Conservation (phyloP, 2,329 filamentous ascomycete species). For the Fusarium napiforme region DNA sequence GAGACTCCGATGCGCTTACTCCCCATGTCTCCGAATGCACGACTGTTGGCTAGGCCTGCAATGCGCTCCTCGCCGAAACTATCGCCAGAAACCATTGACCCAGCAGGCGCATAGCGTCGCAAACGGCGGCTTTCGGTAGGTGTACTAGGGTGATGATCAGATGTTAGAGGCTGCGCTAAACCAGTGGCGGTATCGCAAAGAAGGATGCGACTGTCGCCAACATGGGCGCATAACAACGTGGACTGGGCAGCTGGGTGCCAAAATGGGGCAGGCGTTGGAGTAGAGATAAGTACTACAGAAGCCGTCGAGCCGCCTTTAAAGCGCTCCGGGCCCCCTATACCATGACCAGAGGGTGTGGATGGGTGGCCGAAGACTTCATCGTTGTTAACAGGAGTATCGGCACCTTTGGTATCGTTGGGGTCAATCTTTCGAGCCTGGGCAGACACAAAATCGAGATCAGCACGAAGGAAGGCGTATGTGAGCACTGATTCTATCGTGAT, state of each 20-base stretch:
- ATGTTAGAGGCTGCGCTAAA: conserved; percentile 81
- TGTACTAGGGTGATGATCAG: conserved; percentile 91
- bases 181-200: conserved; percentile 90
- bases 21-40: conserved; percentile 91
- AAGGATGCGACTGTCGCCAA: conserved; percentile 91
- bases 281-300: conserved; percentile 89
- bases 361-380: conserved; percentile 81
- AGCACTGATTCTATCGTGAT: conserved; percentile 81
- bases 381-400: conserved; percentile 83
- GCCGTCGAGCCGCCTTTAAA: conserved; percentile 96
- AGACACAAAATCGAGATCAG: conserved; percentile 92
- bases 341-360: conserved; percentile 64
- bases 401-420: conserved; percentile 73
- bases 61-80: conserved; percentile 98
- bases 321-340: conserved; percentile 78
- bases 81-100: conserved; percentile 83
- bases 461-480: conserved; percentile 91
- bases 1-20: conserved; percentile 94
- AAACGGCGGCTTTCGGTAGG: conserved; percentile 86
- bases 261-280: conserved; percentile 89
- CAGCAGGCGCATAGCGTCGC: conserved; percentile 81
- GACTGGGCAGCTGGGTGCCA: conserved; percentile 92
- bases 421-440: conserved; percentile 87
- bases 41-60: conserved; percentile 90
- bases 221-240: conserved; percentile 87